These are phyloP conservation scores for Bothriochloa decipiens DNA, from an alignment of 176 grass and related monocot genomes.

Conservation along the genomic window DNA sequence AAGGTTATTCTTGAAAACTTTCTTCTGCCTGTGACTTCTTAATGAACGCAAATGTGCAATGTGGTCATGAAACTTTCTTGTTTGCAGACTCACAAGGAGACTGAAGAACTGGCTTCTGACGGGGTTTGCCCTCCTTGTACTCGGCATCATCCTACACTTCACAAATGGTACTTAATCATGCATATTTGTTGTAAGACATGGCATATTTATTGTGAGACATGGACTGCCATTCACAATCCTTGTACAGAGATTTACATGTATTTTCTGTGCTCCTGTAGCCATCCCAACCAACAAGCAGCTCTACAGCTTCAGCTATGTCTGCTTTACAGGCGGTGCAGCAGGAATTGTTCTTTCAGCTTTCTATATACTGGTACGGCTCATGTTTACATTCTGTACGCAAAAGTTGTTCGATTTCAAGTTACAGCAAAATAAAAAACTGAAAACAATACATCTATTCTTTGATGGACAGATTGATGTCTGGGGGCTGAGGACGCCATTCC, in stretches of 20 bases:
- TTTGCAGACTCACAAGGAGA: conserved; percentile 57
- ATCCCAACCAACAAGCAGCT: conserved; percentile 91
- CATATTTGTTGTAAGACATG: not conserved
- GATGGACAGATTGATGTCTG: conserved; percentile 63
- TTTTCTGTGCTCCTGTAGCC: conserved; percentile 34
- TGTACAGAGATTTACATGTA: not conserved
- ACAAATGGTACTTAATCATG: conserved; percentile 47
- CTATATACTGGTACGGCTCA: conserved; percentile 62
- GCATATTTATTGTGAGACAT: not conserved
- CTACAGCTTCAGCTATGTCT: conserved; percentile 81
- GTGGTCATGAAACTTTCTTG: conserved; percentile 12
- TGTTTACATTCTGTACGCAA: not conserved
- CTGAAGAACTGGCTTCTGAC: conserved; percentile 68
- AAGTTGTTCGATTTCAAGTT: not conserved
- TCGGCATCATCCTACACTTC: conserved; percentile 69
- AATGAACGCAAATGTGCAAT: not conserved
- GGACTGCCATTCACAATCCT: not conserved
- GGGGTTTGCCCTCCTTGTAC: conserved; percentile 53
- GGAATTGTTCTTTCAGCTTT: conserved; percentile 68
- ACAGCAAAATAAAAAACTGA: not conserved
- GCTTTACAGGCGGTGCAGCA: conserved; percentile 66
- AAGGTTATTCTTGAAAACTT: conserved; percentile 44
- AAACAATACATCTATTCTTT: not conserved
- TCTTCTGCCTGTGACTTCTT: not conserved
- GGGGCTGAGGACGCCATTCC: conserved; percentile 61